Base-by-base conservation (phyloP, 1,284 basidiomycete genomes). In the Moesziomyces sp. region DNA sequence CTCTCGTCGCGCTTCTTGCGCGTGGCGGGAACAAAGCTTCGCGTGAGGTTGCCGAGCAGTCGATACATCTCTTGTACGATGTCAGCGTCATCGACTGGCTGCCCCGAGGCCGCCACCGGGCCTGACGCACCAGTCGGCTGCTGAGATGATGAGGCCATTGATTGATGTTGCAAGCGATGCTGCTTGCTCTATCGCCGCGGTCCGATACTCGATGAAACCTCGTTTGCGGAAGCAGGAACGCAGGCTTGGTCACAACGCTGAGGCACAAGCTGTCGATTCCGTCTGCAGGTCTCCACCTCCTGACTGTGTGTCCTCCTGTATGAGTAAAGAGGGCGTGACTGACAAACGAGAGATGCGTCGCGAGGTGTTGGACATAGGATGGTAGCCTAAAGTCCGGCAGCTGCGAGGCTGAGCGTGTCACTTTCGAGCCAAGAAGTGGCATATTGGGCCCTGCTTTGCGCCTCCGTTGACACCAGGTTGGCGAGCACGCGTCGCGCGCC, bases 21-120 rank as follows among this genome's bases (percentile, higher is more conserved):
- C 42, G 72, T 70, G 21, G 72, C 66, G 3, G 72, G 72, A 6
- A 74, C 72, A 43, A 74, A 56, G 67, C 66, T 70, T 47, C 63
- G 66, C 8, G 72, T 70, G n/a, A 74, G 51, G 30, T 74, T 67
- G 46, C 72, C 72, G 2, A 74, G 67, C 19, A 74, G 49, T 23
- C 67, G 54, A 44, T 74, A 70, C 67, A 74, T 70, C 19, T 74
- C 62, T 5, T 64, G 61, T 2, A 74, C 71, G 23, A 69, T 58
- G 19, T 69, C 65, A 11, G 71, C 68, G 61, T 71, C 68, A 46
- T 71, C 68, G 5, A 71, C 43, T 5, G 46, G 28, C 35, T 60
- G 58, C 13, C 16, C 52, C 23, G 44, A 24, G 11, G 58, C 52
- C 19, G 62, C 52, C 9, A 10, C 30, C 7, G 58, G 35, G 1